Evolutionary conservation across 1,284 basidiomycete species (phyloP), one percentile per base, ranked within the genome.

Genomic region (Coniophora puteana): DNA sequence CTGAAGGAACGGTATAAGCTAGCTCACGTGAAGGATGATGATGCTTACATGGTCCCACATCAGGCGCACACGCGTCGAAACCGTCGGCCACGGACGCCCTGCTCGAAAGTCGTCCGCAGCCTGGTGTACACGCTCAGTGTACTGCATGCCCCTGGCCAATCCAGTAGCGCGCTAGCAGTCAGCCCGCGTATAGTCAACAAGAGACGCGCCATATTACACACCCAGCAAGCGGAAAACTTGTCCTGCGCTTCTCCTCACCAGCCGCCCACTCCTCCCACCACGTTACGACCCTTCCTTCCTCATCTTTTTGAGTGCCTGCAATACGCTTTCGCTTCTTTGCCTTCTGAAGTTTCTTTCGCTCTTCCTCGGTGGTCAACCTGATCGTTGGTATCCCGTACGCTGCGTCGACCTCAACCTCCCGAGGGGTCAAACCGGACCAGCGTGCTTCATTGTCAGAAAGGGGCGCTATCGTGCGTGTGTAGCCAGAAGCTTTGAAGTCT

Each of bases 231-330:
- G 47, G 44, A 8, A 51, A 49, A 43, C 55, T 57, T 49, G 35
- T 51, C 2, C 33, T 41, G 12, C 68, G 54, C 36, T 51, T 23
- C 8, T 48, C 46, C 54, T 76, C 75, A 29, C 55, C 58, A 18
- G 65, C 62, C 24, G 65, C 70, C 75, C 76, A 78, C 30, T 69
- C 64, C 43, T 78, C 69, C 56, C 62, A 73, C 76, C 76, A 78
- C 0, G 55, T 51, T 25, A 60, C 50, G 26, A 52, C 14, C 22
- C 37, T 52, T 23, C 58, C 57, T 26, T 52, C 53, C 10, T 48
- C 51, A 14, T 61, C 56, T 5, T 46, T 45, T 10, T 62, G 55
- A 4, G 43, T 47, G 7, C 47, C 53, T 1, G 56, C 55, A 12
- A 34, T 52, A 2, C 49, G 41, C 18, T 34, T 41, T 46, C 52